phyloP scores from a whole-genome alignment of 148 eudicot species.

The Fallopia convolvulus region DNA sequence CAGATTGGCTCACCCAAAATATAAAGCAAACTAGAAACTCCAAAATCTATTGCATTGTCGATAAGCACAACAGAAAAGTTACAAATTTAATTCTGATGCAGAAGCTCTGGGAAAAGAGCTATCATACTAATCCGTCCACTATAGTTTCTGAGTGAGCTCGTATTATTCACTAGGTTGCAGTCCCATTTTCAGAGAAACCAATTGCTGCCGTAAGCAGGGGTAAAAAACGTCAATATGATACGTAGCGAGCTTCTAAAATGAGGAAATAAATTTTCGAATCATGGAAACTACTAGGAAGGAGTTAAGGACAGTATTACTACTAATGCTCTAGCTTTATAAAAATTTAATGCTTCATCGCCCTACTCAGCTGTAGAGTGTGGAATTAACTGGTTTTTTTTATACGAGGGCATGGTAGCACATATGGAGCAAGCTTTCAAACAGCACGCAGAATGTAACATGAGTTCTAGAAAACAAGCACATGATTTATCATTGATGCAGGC shows the following conservation, averaged over 20 bases:
- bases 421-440: not conserved
- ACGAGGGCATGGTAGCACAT: not conserved
- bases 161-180: not conserved
- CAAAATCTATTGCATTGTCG: not conserved
- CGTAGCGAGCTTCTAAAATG: not conserved
- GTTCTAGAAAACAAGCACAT: too few species aligned
- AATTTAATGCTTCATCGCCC: not conserved
- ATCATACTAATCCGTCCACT: not conserved
- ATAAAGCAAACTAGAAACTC: not conserved
- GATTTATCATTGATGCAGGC: too few species aligned
- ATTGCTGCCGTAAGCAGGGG: not conserved
- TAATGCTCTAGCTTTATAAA: too few species aligned
- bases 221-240: too few species aligned
- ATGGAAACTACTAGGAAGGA: not conserved
- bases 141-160: not conserved
- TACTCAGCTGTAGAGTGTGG: not conserved
- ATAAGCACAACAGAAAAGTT: not conserved
- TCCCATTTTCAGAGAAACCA: too few species aligned
- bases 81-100: slow-evolving; percentile 3
- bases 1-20: not conserved
- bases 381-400: not conserved
- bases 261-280: not conserved
- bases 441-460: too few species aligned
- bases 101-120: not conserved
- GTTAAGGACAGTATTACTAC: too few species aligned